Conservation (phyloP, 1,284 basidiomycete species). For the Trametes pubescens region DNA sequence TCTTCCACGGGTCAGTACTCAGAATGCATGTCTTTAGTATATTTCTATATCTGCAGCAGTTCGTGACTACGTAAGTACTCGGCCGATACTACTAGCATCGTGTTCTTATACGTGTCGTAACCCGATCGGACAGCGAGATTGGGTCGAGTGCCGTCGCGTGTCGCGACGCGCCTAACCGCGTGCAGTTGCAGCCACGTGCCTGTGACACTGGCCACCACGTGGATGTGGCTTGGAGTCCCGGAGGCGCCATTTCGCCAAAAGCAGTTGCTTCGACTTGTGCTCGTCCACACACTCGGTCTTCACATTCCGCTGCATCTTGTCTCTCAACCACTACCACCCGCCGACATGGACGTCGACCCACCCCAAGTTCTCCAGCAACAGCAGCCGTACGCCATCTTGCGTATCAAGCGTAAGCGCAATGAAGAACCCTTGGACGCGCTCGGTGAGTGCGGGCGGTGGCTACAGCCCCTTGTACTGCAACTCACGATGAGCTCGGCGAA, state of each 20-base stretch:
- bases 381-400: slow-evolving; percentile 70
- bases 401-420: slow-evolving; percentile 81
- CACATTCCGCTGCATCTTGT: slow-evolving; percentile 6
- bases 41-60: too few relatives aligned
- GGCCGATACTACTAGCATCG: too few relatives aligned
- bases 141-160: neutral
- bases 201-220: slow-evolving; percentile 5
- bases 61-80: too few relatives aligned
- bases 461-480: neutral
- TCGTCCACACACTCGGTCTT: neutral
- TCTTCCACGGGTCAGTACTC: too few relatives aligned
- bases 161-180: neutral
- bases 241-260: slow-evolving; percentile 4
- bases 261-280: neutral
- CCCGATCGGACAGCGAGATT: too few relatives aligned
- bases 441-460: slow-evolving; percentile 49
- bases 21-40: neutral
- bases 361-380: slow-evolving; percentile 23
- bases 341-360: slow-evolving; percentile 29
- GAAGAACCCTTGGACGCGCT: slow-evolving; percentile 83
- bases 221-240: neutral
- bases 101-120: too few relatives aligned
- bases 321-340: neutral
- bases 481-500: slow-evolving; percentile 1
- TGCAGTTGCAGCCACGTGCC: slow-evolving; percentile 1